Conservation (phyloP, 371 early-diverging fungal species). For the Basidiobolus meristosporus region DNA sequence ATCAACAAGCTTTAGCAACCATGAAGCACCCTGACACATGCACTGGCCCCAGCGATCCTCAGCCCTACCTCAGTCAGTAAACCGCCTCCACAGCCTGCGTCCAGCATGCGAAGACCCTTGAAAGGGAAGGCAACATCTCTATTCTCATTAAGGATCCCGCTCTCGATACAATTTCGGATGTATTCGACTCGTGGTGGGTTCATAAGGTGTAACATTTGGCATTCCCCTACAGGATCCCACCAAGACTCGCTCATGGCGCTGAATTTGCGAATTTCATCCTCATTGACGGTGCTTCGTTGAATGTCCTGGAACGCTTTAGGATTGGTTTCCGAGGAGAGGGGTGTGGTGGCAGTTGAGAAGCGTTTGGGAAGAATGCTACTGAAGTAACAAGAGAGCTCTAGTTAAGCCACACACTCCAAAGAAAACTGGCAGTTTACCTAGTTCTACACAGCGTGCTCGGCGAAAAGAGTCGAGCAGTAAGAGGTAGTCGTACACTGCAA, state of each 20-base stretch:
- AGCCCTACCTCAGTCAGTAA: slow-evolving; percentile 71
- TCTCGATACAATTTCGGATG: slow-evolving; percentile 34
- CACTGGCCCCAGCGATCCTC: not conserved
- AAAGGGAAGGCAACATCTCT: slow-evolving; percentile 19
- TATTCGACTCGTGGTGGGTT: slow-evolving; percentile 70
- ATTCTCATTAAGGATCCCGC: slow-evolving; percentile 2
- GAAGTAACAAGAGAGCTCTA: too few species aligned
- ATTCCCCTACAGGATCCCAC: slow-evolving; percentile 86
- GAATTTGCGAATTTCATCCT: slow-evolving; percentile 70
- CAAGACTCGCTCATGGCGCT: slow-evolving; percentile 51
- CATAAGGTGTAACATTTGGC: slow-evolving; percentile 75
- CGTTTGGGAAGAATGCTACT: too few species aligned
- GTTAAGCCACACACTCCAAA: too few species aligned
- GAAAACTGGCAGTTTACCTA: too few species aligned
- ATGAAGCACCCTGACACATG: not conserved
- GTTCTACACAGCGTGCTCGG: too few species aligned
- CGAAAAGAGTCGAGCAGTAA: too few species aligned
- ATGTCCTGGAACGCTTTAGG: too few species aligned
- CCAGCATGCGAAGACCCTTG: slow-evolving; percentile 44
- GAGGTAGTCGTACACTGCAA: too few species aligned
- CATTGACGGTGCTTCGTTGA: slow-evolving; percentile 38
- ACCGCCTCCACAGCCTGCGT: slow-evolving; percentile 93
- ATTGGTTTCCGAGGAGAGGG: too few species aligned
- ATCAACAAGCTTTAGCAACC: not conserved
- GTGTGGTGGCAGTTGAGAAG: too few species aligned